Base-by-base conservation (phyloP, 1,139 yeast species). In the Saccharomyces hybrid region DNA sequence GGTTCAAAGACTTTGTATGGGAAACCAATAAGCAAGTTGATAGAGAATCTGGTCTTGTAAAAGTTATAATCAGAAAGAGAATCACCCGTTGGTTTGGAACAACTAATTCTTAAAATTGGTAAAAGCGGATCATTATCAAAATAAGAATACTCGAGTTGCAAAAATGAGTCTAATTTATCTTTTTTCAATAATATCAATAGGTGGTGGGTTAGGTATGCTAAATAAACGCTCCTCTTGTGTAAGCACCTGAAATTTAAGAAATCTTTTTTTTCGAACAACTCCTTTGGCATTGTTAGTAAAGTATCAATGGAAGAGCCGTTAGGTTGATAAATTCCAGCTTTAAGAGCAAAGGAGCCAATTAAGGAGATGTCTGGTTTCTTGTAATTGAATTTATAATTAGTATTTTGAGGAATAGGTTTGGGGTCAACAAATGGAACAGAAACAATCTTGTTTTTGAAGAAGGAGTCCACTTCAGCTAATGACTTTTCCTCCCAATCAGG, bases 401-500 rank as follows among this genome's bases (percentile, higher is more conserved):
- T 73, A 52, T 80, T 79, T 47, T 79, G 74, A 4, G 61, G 50
- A 11, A 80, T 73, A 44, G 96, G 95, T 65, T 86, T 86, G 13
- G 97, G 97, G 67, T 89, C 96, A 8, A 95, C 89, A 71, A 87
- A 91, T 44, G 98, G 97, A 41, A 90, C 82, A 1, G 81, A 75
- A 7, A 85, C 78, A 54, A 76, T 76, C 55, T 77, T 77, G 44
- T 77, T 74, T 51, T 78, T 71, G 57, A 77, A 73, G 65, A 84
- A 79, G 1, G 74, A 65, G 50, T 76, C 76, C 0, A 83, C 84
- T 52, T 86, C 81, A 3, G 75, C 73, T 47, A 86, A 72, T 0
- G 83, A 65, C 56, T 82, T 71, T 49, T 77, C 76, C 47, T 75
- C 75, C 52, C 80, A 73, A 13, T 79, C 76, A 3, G 90, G 88